Evolutionary conservation across 1,284 basidiomycete genomes (phyloP).

Genomic region (Porodaedalea pini): DNA sequence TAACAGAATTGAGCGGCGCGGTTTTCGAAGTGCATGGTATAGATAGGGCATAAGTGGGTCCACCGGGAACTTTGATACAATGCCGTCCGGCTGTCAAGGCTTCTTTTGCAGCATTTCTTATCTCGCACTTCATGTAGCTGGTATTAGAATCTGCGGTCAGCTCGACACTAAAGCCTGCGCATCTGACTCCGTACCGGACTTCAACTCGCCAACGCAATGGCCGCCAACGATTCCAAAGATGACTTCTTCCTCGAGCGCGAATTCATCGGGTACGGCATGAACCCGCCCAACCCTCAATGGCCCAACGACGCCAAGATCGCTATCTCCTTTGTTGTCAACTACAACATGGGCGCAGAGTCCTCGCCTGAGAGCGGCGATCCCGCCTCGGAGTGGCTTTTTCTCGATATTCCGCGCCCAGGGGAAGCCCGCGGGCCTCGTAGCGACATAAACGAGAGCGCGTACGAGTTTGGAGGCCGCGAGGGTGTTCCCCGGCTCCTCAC

Average conservation of each 20-base stretch:
- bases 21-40: no score
- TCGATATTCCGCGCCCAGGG: constrained; percentile 4
- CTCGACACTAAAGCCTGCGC: background rate
- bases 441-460: background rate
- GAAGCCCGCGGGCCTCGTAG: constrained; percentile 6
- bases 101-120: background rate
- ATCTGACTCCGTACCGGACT: background rate
- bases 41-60: no score
- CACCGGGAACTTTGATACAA: background rate
- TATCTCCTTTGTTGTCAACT: constrained; percentile 35
- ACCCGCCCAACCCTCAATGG: constrained; percentile 35
- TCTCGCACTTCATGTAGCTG: background rate
- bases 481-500: background rate
- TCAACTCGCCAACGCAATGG: background rate
- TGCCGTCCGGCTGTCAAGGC: background rate
- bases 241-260: constrained; percentile 22
- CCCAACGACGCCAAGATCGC: constrained; percentile 34
- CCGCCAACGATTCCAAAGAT: background rate
- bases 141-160: background rate
- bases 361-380: constrained; percentile 34
- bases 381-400: constrained; percentile 35
- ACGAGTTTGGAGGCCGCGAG: constrained; percentile 1
- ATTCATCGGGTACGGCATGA: constrained; percentile 33
- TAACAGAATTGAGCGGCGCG: no score
- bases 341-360: constrained; percentile 37